Conservation (phyloP, 1,284 basidiomycete species). For the Apiotrichum mycotoxinovorans region DNA sequence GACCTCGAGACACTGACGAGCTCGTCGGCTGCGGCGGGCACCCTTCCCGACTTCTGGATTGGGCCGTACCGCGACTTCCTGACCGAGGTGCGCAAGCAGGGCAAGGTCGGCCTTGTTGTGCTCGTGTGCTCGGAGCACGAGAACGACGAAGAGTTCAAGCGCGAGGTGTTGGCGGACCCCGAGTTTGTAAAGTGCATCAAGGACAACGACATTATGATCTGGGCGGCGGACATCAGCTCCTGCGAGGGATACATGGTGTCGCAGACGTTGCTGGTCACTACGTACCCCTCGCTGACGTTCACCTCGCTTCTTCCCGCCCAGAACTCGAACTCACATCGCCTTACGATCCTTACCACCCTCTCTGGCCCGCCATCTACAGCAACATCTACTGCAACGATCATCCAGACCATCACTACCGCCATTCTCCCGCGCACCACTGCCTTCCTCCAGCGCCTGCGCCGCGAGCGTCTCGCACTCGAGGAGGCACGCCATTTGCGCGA, state of each 20-base stretch:
- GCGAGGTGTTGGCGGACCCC: conserved; percentile 70
- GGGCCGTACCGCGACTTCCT: conserved; percentile 81
- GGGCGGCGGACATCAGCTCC: conserved; percentile 79
- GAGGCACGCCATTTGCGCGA: conserved; percentile 67
- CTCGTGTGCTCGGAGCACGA: conserved; percentile 90
- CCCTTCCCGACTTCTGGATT: conserved; percentile 71
- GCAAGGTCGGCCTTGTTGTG: conserved; percentile 72
- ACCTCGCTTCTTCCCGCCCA: conserved; percentile 70
- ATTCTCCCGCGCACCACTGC: conserved; percentile 74
- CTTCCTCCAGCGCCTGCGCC: conserved; percentile 63
- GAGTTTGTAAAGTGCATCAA: conserved; percentile 64
- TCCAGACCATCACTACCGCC: conserved; percentile 62
- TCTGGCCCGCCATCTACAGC: conserved; percentile 63
- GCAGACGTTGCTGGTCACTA: conserved; percentile 80
- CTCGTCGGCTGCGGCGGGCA: conserved; percentile 25
- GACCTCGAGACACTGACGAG: conserved; percentile 41
- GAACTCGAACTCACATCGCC: conserved; percentile 53
- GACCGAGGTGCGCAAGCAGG: conserved; percentile 64
- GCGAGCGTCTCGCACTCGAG: conserved; percentile 55
- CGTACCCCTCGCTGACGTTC: conserved; percentile 89
- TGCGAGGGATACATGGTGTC: conserved; percentile 79
- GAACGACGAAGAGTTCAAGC: conserved; percentile 81
- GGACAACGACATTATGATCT: conserved; percentile 69
- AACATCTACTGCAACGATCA: conserved; percentile 63
- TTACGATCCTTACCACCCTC: conserved; percentile 78